Percentiles rank a stretch among this genome's conserved stretches.
These are phyloP conservation scores for Tetradesmus lagerheimii DNA, from an alignment of 139 green algal species.

Conservation along the genomic window DNA sequence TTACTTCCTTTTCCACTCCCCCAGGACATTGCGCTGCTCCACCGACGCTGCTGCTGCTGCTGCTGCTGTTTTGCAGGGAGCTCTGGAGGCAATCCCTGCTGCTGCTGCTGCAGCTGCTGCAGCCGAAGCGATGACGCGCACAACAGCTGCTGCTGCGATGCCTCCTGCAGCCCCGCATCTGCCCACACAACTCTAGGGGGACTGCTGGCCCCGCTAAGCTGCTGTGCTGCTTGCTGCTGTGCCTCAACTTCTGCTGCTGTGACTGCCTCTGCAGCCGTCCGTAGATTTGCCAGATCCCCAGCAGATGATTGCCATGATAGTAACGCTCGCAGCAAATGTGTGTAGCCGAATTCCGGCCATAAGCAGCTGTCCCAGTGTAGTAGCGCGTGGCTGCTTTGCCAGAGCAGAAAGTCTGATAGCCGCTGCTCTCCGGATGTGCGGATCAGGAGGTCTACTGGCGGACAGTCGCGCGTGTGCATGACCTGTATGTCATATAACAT, in stretches of 20 bases:
- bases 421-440: constrained; percentile 92
- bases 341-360: constrained; percentile 92
- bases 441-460: constrained; percentile 88
- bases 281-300: not conserved
- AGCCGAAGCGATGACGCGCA: not conserved
- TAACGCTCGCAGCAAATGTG: constrained; percentile 17
- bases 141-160: not conserved
- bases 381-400: constrained; percentile 78
- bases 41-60: not conserved
- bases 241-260: not conserved
- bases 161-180: not conserved
- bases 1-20: not conserved
- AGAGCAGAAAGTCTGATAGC: constrained; percentile 93
- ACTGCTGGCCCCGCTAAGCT: not conserved
- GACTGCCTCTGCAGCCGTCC: not conserved
- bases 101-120: not conserved
- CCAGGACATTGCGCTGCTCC: not conserved
- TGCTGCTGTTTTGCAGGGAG: not conserved
- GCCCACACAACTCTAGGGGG: not conserved
- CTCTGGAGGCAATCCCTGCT: not conserved
- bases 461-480: constrained; percentile 52
- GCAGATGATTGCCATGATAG: constrained; percentile 6
- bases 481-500: not conserved
- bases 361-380: constrained; percentile 83
- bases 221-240: not conserved